phyloP scores from a whole-genome alignment of 345 rosid species.

The Camelina neglecta region DNA sequence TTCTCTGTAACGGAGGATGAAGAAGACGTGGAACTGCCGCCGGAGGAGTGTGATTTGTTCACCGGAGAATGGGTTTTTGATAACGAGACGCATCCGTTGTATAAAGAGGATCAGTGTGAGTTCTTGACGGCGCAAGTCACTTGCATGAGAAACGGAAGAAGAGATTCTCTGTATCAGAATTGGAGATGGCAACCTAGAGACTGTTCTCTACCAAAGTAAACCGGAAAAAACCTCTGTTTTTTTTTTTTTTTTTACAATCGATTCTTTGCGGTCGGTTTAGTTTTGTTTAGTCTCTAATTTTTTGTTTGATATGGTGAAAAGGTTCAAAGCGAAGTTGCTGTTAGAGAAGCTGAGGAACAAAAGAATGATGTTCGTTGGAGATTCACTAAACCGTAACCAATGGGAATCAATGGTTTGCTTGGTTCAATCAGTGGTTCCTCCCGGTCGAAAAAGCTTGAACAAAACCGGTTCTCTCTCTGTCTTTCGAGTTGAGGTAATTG shows the following conservation, averaged over 20 bases:
- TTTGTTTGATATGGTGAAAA: slow-evolving; percentile 33
- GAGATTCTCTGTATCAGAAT: slow-evolving; percentile 77
- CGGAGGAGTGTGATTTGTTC: slow-evolving; percentile 84
- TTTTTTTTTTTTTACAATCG: background rate
- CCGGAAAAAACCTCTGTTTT: slow-evolving; percentile 24
- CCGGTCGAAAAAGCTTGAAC: slow-evolving; percentile 72
- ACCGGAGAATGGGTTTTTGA: slow-evolving; percentile 88
- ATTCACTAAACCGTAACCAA: slow-evolving; percentile 89
- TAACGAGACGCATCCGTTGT: slow-evolving; percentile 72
- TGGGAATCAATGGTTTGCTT: slow-evolving; percentile 99
- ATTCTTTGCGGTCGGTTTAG: background rate
- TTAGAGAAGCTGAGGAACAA: slow-evolving; percentile 85
- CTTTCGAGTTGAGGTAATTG: slow-evolving; percentile 70
- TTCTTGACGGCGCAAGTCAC: slow-evolving; percentile 86
- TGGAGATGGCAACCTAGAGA: slow-evolving; percentile 99
- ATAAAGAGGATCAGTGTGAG: slow-evolving; percentile 85
- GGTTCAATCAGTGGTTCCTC: slow-evolving; percentile 78
- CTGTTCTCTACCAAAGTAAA: slow-evolving; percentile 82
- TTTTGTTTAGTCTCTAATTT: background rate
- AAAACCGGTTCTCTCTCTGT: slow-evolving; percentile 72
- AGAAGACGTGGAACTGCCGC: slow-evolving; percentile 74
- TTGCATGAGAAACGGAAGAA: slow-evolving; percentile 92
- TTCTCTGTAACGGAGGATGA: slow-evolving; percentile 40
- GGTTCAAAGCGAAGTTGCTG: slow-evolving; percentile 76
- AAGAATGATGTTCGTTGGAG: slow-evolving; percentile 96